phyloP scores from a whole-genome alignment of 176 grass and related monocot species.

The Musa beccarii region DNA sequence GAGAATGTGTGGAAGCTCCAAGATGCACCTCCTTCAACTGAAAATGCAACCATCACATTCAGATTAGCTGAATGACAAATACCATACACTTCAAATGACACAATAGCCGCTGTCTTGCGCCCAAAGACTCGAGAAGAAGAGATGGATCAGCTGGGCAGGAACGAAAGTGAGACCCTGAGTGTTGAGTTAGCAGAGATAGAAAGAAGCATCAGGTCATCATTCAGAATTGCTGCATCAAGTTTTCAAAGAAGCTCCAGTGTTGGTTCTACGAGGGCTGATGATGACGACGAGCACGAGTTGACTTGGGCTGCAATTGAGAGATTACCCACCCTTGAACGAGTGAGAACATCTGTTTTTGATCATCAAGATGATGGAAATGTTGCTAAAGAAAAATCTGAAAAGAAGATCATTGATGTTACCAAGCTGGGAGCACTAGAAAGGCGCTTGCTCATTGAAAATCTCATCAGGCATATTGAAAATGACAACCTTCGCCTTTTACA shows the following conservation, averaged over 20 bases:
- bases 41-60: too few relatives aligned
- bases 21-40: too few relatives aligned
- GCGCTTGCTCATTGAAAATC: conserved; percentile 36
- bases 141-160: conserved; percentile 19
- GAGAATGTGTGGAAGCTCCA: too few relatives aligned
- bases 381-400: background rate
- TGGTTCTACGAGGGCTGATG: background rate
- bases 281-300: conserved; percentile 42
- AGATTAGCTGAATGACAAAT: background rate
- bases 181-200: conserved; percentile 6
- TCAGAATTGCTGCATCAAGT: conserved; percentile 22
- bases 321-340: conserved; percentile 35
- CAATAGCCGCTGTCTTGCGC: background rate
- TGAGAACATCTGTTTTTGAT: conserved; percentile 35
- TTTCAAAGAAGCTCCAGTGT: conserved; percentile 22
- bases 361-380: background rate
- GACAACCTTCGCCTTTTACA: conserved; percentile 59
- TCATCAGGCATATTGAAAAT: conserved; percentile 42
- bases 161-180: background rate
- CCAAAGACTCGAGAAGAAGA: background rate
- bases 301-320: conserved; percentile 62
- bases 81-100: background rate
- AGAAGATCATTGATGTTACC: conserved; percentile 37
- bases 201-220: conserved; percentile 34
- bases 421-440: conserved; percentile 34